These are phyloP conservation scores for Casaregolazyma suthepensis DNA, from an alignment of 1,139 yeast genomes.

Conservation along the genomic window DNA sequence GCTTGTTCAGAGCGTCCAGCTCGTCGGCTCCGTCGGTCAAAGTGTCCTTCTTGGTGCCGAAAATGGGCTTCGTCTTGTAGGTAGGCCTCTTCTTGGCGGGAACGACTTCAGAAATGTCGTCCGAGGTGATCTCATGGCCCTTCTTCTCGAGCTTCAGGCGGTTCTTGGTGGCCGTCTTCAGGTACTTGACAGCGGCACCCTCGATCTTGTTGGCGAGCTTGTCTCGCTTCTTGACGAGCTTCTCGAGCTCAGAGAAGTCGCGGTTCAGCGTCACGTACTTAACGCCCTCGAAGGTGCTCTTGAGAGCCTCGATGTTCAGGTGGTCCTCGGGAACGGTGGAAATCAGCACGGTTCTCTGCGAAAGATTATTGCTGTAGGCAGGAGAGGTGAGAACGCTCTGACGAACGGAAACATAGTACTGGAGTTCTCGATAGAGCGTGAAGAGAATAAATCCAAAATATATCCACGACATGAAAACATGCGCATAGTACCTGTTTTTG, in stretches of 20 bases:
- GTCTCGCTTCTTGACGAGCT: conserved; percentile 56
- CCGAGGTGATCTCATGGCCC: conserved; percentile 38
- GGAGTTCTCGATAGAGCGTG: conserved; percentile 73
- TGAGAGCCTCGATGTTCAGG: conserved; percentile 53
- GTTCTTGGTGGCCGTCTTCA: conserved; percentile 55
- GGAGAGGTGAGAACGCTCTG: conserved; percentile 81
- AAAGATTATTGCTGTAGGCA: conserved; percentile 60
- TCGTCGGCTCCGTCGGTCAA: conserved; percentile 63
- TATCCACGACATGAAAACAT: conserved; percentile 73
- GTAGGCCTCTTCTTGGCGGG: conserved; percentile 74
- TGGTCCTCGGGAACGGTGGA: conserved; percentile 72
- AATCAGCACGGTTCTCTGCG: conserved; percentile 74
- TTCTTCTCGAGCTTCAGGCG: conserved; percentile 62
- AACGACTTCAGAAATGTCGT: conserved; percentile 57
- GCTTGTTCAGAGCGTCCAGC: conserved; percentile 60
- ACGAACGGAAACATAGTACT: conserved; percentile 71
- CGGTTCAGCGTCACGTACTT: conserved; percentile 71
- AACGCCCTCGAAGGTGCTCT: conserved; percentile 62
- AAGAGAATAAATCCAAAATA: conserved; percentile 66
- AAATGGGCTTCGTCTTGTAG: conserved; percentile 53
- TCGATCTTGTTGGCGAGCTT: conserved; percentile 61
- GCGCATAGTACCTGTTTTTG: conserved; percentile 72
- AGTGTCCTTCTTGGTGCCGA: conserved; percentile 83
- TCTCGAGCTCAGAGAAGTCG: conserved; percentile 52
- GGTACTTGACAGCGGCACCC: conserved; percentile 55